These are phyloP conservation scores for Apiotrichum siamense DNA, from an alignment of 1,284 basidiomycete species.

Conservation along the genomic window DNA sequence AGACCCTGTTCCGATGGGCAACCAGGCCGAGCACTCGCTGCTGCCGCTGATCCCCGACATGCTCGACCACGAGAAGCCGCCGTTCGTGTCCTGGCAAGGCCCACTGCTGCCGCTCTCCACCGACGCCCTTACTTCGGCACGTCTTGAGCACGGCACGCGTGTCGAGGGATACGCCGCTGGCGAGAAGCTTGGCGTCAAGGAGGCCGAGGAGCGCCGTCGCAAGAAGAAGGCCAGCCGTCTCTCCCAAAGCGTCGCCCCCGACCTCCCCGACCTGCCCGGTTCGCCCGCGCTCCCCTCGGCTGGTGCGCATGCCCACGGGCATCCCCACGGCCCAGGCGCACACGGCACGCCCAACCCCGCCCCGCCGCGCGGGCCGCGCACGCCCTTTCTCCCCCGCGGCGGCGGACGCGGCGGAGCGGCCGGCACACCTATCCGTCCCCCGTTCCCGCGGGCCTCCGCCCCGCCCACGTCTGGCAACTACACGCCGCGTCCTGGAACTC, in stretches of 20 bases:
- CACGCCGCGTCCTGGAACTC: slow-evolving; percentile 2
- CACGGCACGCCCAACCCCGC: background rate
- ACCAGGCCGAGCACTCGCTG: slow-evolving; percentile 21
- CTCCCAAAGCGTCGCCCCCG: slow-evolving; percentile 16
- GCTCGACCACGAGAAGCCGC: slow-evolving; percentile 2
- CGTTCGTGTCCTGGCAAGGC: slow-evolving; percentile 4
- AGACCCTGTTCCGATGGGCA: slow-evolving; percentile 36
- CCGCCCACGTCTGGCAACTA: slow-evolving; percentile 4
- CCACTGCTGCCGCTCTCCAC: slow-evolving; percentile 19
- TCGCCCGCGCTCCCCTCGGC: background rate
- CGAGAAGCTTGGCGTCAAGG: slow-evolving; percentile 28
- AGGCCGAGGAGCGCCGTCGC: slow-evolving; percentile 15
- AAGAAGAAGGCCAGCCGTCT: slow-evolving; percentile 14
- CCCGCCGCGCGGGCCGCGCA: slow-evolving; percentile 1
- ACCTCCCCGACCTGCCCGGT: slow-evolving; percentile 11
- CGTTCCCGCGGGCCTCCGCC: slow-evolving; percentile 15
- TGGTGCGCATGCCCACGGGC: background rate
- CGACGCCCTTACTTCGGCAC: slow-evolving; percentile 23
- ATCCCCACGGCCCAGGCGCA: background rate
- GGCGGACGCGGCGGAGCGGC: background rate
- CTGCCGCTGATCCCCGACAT: slow-evolving; percentile 20
- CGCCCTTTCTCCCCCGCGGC: slow-evolving; percentile 1
- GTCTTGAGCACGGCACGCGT: slow-evolving; percentile 29
- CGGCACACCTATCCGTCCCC: slow-evolving; percentile 3
- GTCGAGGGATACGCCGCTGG: slow-evolving; percentile 34